phyloP scores from a whole-genome alignment of 352 stramenopile genomes.

The Pythium insidiosum region DNA sequence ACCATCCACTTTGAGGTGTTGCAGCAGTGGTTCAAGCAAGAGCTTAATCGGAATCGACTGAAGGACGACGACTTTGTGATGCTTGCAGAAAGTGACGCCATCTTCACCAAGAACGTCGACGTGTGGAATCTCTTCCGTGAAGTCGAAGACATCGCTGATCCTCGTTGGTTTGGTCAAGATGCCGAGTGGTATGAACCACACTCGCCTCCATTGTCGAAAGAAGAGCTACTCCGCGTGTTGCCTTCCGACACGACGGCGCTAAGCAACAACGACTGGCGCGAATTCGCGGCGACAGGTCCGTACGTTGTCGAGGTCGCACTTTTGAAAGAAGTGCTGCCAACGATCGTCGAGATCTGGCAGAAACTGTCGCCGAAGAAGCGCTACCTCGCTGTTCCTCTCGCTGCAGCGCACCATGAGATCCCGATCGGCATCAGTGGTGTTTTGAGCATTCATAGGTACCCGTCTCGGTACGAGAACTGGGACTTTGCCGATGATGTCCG shows the following conservation, averaged over 20 bases:
- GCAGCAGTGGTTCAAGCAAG: constrained; percentile 41
- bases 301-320: constrained; percentile 57
- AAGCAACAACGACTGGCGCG: constrained; percentile 54
- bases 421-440: constrained; percentile 57
- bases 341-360: constrained; percentile 33
- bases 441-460: constrained; percentile 72
- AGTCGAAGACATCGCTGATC: constrained; percentile 44
- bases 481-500: constrained; percentile 79
- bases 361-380: constrained; percentile 42
- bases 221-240: constrained; percentile 27
- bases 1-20: constrained; percentile 50
- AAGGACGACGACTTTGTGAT: constrained; percentile 61
- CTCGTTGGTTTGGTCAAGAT: constrained; percentile 59
- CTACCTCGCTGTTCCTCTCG: constrained; percentile 63
- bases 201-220: constrained; percentile 24
- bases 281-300: constrained; percentile 60
- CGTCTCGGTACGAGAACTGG: constrained; percentile 83
- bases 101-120: constrained; percentile 77
- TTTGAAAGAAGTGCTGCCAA: constrained; percentile 40
- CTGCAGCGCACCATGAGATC: constrained; percentile 42
- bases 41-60: constrained; percentile 21
- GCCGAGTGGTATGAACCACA: constrained; percentile 75
- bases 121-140: constrained; percentile 62
- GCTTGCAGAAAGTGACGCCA: constrained; percentile 69
- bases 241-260: constrained; percentile 30